Conservation (phyloP, 495 filamentous ascomycete species). For the Geoglossum glabrum region DNA sequence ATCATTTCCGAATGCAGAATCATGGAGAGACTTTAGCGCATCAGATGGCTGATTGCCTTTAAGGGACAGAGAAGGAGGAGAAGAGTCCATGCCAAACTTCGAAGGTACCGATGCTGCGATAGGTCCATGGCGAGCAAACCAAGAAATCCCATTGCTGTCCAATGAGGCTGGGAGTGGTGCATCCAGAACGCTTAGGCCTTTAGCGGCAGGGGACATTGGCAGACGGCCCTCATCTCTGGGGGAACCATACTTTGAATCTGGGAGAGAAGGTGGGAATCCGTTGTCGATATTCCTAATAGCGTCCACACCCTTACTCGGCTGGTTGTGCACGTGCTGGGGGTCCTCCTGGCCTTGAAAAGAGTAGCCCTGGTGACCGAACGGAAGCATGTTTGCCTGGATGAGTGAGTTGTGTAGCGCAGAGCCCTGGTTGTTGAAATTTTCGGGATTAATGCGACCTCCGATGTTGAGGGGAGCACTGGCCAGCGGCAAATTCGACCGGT, state of each 20-base stretch:
- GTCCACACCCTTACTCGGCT: slow-evolving; percentile 21
- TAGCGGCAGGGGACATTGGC: slow-evolving; percentile 51
- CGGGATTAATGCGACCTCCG: slow-evolving; percentile 52
- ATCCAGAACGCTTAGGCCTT: slow-evolving; percentile 69
- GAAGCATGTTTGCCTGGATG: slow-evolving; percentile 37
- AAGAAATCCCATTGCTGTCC: slow-evolving; percentile 87
- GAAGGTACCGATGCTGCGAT: slow-evolving; percentile 85
- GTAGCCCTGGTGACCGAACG: slow-evolving; percentile 16
- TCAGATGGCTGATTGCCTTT: slow-evolving; percentile 44
- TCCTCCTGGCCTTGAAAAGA: slow-evolving; percentile 22
- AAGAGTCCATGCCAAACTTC: slow-evolving; percentile 80
- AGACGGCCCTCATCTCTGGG: slow-evolving; percentile 55
- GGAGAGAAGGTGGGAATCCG: slow-evolving; percentile 1
- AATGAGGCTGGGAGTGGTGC: slow-evolving; percentile 89
- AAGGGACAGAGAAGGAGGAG: slow-evolving; percentile 45
- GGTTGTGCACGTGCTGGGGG: slow-evolving; percentile 11
- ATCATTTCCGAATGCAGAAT: slow-evolving; percentile 65
- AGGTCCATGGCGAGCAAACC: slow-evolving; percentile 72
- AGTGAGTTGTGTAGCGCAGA: slow-evolving; percentile 72
- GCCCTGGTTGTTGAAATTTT: slow-evolving; percentile 39
- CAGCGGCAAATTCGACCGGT: slow-evolving; percentile 30
- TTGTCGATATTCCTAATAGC: slow-evolving; percentile 56
- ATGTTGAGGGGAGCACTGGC: slow-evolving; percentile 38
- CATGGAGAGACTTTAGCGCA: slow-evolving; percentile 59
- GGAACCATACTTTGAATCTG: slow-evolving; percentile 60